Evolutionary conservation across 1,284 basidiomycete species (phyloP).

Genomic region (Inonotus hispidus): DNA sequence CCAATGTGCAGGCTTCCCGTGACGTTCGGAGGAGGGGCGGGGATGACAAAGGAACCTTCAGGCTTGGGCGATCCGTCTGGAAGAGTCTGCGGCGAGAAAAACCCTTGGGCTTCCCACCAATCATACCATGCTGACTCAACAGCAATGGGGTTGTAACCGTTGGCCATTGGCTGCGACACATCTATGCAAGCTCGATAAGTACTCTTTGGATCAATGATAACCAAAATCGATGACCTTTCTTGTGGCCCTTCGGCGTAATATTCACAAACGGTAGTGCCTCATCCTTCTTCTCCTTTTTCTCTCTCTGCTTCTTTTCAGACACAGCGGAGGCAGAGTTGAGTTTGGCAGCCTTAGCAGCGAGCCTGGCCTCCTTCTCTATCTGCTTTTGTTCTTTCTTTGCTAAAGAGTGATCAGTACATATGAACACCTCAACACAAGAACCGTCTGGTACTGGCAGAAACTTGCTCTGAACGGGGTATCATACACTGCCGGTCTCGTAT

Average conservation of each 20-base stretch:
- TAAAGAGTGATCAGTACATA: constrained; percentile 22
- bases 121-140: constrained; percentile 98
- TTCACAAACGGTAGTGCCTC: constrained; percentile 76
- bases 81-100: constrained; percentile 79
- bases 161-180: constrained; percentile 81
- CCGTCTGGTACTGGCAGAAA: neutral
- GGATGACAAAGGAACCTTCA: constrained; percentile 81
- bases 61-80: constrained; percentile 51
- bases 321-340: constrained; percentile 37
- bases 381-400: constrained; percentile 73
- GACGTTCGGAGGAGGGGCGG: constrained; percentile 96
- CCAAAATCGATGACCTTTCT: constrained; percentile 66
- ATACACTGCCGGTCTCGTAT: neutral
- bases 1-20: constrained; percentile 97
- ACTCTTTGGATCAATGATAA: neutral
- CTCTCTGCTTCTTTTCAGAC: constrained; percentile 66
- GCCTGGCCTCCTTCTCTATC: constrained; percentile 72
- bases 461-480: too few species aligned
- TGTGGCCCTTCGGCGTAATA: constrained; percentile 81
- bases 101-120: constrained; percentile 93
- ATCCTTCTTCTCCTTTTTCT: constrained; percentile 69
- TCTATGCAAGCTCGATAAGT: constrained; percentile 46
- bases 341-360: constrained; percentile 71
- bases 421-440: neutral
- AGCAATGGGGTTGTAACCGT: constrained; percentile 91